A percentile compares a stretch with the other conserved stretches of the same genome.
Evolutionary conservation across 495 filamentous ascomycete genomes (phyloP).

Genomic region (Trichoderma reesei): DNA sequence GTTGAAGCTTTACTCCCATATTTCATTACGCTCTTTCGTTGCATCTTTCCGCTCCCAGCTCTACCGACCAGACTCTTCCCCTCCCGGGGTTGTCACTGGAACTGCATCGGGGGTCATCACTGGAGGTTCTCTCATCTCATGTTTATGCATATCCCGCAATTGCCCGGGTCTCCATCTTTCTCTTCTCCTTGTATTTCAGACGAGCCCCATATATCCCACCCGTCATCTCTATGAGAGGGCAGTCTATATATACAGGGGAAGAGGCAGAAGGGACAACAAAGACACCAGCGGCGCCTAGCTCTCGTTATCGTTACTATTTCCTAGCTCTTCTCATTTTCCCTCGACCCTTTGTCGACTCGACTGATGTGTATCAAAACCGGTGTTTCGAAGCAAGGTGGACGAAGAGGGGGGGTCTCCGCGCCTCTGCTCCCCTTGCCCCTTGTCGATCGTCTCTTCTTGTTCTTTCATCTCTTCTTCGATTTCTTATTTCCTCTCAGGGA

Average conservation of each 20-base stretch:
- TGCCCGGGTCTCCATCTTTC: neutral
- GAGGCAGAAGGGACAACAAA: neutral
- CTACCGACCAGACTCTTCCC: neutral
- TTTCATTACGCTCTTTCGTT: conserved; percentile 3
- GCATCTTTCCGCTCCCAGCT: neutral
- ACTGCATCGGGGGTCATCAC: neutral
- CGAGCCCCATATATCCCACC: neutral
- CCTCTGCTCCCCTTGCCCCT: neutral
- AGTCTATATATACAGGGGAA: neutral
- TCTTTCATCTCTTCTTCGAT: neutral
- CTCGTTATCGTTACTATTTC: neutral
- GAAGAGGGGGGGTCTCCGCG: no score
- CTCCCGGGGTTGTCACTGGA: neutral
- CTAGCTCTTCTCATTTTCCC: neutral
- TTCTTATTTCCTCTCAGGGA: no score
- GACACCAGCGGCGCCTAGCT: neutral
- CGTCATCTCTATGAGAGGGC: neutral
- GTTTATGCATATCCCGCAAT: neutral
- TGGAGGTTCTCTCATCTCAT: neutral
- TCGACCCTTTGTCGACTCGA: neutral
- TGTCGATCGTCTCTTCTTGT: neutral
- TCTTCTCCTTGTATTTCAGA: neutral
- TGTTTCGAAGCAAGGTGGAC: neutral
- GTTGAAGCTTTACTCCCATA: neutral
- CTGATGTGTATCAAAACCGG: neutral